Percentiles rank a stretch among this genome's conserved stretches.
These are phyloP conservation scores for Sanghuangporus sanghuang DNA, from an alignment of 1,284 basidiomycete species.

Conservation along the genomic window DNA sequence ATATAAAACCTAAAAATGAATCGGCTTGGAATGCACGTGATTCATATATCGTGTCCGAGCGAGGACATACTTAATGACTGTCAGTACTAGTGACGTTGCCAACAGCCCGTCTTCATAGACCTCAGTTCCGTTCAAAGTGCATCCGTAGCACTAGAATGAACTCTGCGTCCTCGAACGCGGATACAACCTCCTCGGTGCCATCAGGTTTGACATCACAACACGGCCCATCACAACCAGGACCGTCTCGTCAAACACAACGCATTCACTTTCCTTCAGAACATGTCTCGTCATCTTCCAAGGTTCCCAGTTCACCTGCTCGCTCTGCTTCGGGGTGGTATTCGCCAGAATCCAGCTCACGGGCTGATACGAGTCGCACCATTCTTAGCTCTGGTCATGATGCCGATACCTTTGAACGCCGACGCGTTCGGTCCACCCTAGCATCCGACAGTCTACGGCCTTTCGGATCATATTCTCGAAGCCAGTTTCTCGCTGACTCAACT, in stretches of 20 bases:
- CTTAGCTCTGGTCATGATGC: slow-evolving; percentile 43
- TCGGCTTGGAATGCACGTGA: too few species aligned
- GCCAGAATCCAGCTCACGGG: neutral
- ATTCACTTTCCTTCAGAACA: slow-evolving; percentile 15
- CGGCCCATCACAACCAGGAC: slow-evolving; percentile 4
- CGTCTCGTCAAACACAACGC: slow-evolving; percentile 3
- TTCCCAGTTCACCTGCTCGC: neutral
- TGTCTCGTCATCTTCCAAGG: neutral
- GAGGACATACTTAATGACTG: neutral
- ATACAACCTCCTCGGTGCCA: neutral
- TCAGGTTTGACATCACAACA: neutral
- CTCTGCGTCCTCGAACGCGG: neutral
- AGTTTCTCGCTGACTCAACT: slow-evolving; percentile 3
- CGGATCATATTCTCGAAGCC: slow-evolving; percentile 3
- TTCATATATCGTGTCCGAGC: too few species aligned
- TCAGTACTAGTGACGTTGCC: neutral
- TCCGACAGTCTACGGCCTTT: slow-evolving; percentile 5
- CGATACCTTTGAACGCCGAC: slow-evolving; percentile 21
- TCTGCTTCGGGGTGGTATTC: slow-evolving; percentile 10
- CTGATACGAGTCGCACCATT: slow-evolving; percentile 8
- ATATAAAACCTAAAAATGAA: too few species aligned
- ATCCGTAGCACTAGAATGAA: neutral
- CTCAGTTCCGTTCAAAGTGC: neutral
- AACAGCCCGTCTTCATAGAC: neutral
- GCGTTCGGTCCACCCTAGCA: slow-evolving; percentile 11